Evolutionary conservation across 768 basidiomycete species (phyloP), one percentile per base, ranked within the genome.

Genomic region (Boletus edulis): DNA sequence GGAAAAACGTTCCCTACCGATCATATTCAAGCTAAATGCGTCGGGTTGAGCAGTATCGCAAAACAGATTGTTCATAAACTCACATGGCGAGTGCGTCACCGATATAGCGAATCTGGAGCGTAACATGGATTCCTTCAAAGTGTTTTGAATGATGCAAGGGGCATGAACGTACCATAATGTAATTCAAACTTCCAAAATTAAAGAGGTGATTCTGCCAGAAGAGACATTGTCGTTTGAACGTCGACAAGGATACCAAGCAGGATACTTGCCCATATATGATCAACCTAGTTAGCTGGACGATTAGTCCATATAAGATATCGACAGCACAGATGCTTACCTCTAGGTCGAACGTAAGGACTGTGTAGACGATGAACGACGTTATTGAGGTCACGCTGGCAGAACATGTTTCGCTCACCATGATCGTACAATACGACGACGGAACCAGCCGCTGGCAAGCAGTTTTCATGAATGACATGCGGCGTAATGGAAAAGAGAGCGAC

Each of bases 41-140:
- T 32, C 22, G 10, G 1, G 20, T 46, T 54, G 3, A 49, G 43
- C 45, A 10, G 5, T 14, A 8, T 45, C 24, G 15, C 2, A 6
- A 42, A 29, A 50, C 6, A 15, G 11, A 35, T 27, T 5, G 7
- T 13, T 22, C 9, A 29, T 20, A 18, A 15, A 47, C 65, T 57
- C 29, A 66, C 65, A 62, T 59, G 20, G 48, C 52, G 27, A 67
- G 22, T 3, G 34, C 51, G 34, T 67, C 51, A n/a, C 64, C 65
- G 2, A 67, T 49, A 15, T 64, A 66, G 9, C 65, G 65, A n/a
- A 66, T 65, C 64, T 67, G 27, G n/a, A 14, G 14, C 4, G 24
- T 18, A 20, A 10, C 6, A 15, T 31, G 3, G 13, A 41, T 31
- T 32, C 9, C 14, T 11, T 32, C 20, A 1, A 31, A 20, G 3